These are phyloP conservation scores for Diddensiella transvaalensis DNA, from an alignment of 805 yeast genomes.

Conservation along the genomic window DNA sequence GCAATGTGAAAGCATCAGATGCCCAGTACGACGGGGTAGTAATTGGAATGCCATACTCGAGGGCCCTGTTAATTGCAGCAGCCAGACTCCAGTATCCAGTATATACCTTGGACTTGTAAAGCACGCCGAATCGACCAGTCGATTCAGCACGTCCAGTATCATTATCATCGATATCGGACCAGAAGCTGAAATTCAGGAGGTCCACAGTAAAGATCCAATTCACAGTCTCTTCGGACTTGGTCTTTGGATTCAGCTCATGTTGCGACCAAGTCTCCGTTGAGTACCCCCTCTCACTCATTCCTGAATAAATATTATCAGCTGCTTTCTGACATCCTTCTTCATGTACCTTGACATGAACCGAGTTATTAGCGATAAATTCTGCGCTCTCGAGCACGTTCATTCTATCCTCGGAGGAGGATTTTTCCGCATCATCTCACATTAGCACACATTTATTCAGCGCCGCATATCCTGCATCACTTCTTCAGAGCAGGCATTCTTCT, in stretches of 20 bases:
- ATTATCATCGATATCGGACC: conserved; percentile 36
- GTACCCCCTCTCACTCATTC: conserved; percentile 31
- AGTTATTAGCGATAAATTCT: conserved; percentile 26
- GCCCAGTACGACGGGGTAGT: conserved; percentile 38
- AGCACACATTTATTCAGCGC: too few species aligned
- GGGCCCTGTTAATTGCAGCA: conserved; percentile 42
- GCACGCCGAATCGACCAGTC: conserved; percentile 35
- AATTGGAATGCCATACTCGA: conserved; percentile 38
- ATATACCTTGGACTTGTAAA: conserved; percentile 32
- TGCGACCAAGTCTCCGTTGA: conserved; percentile 37
- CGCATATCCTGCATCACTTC: too few species aligned
- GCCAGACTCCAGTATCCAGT: conserved; percentile 46
- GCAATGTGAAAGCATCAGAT: conserved; percentile 24
- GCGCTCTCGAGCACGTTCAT: conserved; percentile 29
- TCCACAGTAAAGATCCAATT: conserved; percentile 44
- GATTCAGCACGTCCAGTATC: conserved; percentile 32
- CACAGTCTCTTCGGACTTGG: conserved; percentile 14
- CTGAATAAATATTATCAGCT: conserved; percentile 28
- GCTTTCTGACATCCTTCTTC: conserved; percentile 29
- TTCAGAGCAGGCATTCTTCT: too few species aligned
- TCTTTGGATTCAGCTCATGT: conserved; percentile 35
- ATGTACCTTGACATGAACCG: conserved; percentile 33
- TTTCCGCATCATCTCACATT: too few species aligned
- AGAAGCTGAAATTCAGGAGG: conserved; percentile 41
- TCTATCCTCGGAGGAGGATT: too few species aligned